Percentiles rank a stretch among this genome's conserved stretches.
phyloP scores from a whole-genome alignment of 2,329 filamentous ascomycete species.

The Polytolypa hystricis region DNA sequence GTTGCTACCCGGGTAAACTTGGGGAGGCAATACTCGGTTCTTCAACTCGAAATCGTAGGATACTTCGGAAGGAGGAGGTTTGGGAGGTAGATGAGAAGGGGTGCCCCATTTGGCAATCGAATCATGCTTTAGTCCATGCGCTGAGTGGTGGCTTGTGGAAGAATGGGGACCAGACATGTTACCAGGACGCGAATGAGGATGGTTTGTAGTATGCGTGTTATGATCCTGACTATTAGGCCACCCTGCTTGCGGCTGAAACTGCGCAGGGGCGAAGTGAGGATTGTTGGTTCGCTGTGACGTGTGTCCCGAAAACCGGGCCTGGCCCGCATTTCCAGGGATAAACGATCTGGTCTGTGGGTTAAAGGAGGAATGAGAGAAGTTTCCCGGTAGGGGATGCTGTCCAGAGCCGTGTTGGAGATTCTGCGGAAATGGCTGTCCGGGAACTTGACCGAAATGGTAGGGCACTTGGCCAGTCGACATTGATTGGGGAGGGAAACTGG shows the following conservation, averaged over 20 bases:
- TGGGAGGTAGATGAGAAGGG: slow-evolving; percentile 38
- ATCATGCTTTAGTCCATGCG: slow-evolving; percentile 15
- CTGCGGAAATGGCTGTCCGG: slow-evolving; percentile 44
- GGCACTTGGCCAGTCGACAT: slow-evolving; percentile 34
- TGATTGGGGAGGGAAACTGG: slow-evolving; percentile 25
- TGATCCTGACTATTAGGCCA: neutral
- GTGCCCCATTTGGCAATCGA: slow-evolving; percentile 42
- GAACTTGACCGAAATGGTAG: slow-evolving; percentile 72
- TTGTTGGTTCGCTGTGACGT: slow-evolving; percentile 14
- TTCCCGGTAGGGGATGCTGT: slow-evolving; percentile 75
- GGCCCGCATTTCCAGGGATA: slow-evolving; percentile 50
- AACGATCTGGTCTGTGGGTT: slow-evolving; percentile 93
- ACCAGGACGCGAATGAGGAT: neutral
- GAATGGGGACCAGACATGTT: slow-evolving; percentile 13
- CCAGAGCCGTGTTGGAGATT: slow-evolving; percentile 61
- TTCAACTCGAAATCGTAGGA: slow-evolving; percentile 32
- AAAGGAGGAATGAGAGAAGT: slow-evolving; percentile 74
- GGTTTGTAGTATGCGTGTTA: neutral
- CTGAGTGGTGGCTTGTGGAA: slow-evolving; percentile 13
- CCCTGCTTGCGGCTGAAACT: neutral
- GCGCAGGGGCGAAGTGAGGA: neutral
- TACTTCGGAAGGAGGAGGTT: slow-evolving; percentile 39
- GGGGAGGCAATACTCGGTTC: slow-evolving; percentile 17
- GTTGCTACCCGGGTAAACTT: slow-evolving; percentile 14
- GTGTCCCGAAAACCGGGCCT: slow-evolving; percentile 24